These are phyloP conservation scores for Scheffersomyces segobiensis DNA, from an alignment of 1,139 yeast species.

Conservation along the genomic window DNA sequence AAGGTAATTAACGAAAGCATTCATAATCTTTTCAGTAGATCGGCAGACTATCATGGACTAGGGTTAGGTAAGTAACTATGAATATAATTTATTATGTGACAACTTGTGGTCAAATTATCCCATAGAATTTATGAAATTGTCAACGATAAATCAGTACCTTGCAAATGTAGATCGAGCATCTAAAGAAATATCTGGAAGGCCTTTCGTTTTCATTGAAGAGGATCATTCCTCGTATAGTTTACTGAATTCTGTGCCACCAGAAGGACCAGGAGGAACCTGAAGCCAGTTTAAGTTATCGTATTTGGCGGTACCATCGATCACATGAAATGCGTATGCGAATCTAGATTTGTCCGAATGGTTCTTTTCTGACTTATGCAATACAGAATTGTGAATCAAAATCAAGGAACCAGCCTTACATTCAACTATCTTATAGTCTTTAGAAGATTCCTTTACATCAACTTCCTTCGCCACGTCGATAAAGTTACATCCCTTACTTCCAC, in stretches of 20 bases:
- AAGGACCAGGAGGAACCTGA: slow-evolving; percentile 62
- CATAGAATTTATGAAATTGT: no score
- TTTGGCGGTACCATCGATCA: slow-evolving; percentile 61
- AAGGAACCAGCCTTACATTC: slow-evolving; percentile 74
- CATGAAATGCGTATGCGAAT: slow-evolving; percentile 78
- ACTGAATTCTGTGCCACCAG: slow-evolving; percentile 64
- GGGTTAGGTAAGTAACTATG: no score
- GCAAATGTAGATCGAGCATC: no score
- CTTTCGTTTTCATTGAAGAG: background rate
- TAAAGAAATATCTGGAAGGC: no score
- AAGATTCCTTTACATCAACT: slow-evolving; percentile 21
- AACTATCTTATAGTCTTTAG: slow-evolving; percentile 46
- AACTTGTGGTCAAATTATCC: no score
- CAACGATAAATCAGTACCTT: no score
- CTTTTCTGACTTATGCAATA: slow-evolving; percentile 68
- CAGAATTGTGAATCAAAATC: slow-evolving; percentile 68
- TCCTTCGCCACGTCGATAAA: slow-evolving; percentile 33
- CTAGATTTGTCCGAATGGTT: slow-evolving; percentile 59
- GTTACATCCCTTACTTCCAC: slow-evolving; percentile 53
- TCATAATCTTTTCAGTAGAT: background rate
- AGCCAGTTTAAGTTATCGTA: slow-evolving; percentile 74
- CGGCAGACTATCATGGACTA: background rate
- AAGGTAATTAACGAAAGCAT: background rate
- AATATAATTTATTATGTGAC: no score
- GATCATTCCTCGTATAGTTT: slow-evolving; percentile 33